phyloP scores from a whole-genome alignment of 441 rosid genomes.

The Gossypium schwendimanii region DNA sequence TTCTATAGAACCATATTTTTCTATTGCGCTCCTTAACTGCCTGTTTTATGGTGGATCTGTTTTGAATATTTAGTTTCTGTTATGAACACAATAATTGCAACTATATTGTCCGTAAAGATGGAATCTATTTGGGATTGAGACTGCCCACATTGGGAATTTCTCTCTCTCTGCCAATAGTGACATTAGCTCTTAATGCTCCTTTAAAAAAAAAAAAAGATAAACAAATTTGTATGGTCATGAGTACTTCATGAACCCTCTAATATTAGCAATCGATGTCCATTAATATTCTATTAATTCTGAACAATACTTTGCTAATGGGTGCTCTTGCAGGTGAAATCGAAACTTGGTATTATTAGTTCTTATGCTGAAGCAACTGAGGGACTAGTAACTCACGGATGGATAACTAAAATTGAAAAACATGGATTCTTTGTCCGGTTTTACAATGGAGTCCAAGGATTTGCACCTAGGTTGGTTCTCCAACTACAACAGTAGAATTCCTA shows the following conservation, averaged over 20 bases:
- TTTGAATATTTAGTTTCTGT: not conserved
- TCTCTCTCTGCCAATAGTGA: not conserved
- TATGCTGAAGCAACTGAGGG: conserved; percentile 85
- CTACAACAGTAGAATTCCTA: not conserved
- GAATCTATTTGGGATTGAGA: not conserved
- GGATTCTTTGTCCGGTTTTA: conserved; percentile 96
- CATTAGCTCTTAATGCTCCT: not conserved
- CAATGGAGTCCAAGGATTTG: conserved; percentile 97
- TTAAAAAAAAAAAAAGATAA: not conserved
- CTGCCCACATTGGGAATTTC: not conserved
- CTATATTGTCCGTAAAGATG: not conserved
- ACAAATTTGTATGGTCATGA: not conserved
- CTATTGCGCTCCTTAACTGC: not conserved
- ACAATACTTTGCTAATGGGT: conserved; percentile 9
- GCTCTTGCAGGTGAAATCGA: conserved; percentile 81
- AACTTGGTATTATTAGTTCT: conserved; percentile 75
- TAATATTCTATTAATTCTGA: conserved; percentile 12
- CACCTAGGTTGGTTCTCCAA: conserved; percentile 54
- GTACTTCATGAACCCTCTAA: not conserved
- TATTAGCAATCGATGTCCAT: not conserved
- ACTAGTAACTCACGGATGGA: conserved; percentile 91
- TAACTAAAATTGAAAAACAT: conserved; percentile 87
- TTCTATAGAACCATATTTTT: not conserved
- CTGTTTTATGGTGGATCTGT: not conserved
- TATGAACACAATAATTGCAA: not conserved